These are phyloP conservation scores for Sclerotinia sclerotiorum DNA, from an alignment of 2,329 filamentous ascomycete genomes.

Conservation along the genomic window DNA sequence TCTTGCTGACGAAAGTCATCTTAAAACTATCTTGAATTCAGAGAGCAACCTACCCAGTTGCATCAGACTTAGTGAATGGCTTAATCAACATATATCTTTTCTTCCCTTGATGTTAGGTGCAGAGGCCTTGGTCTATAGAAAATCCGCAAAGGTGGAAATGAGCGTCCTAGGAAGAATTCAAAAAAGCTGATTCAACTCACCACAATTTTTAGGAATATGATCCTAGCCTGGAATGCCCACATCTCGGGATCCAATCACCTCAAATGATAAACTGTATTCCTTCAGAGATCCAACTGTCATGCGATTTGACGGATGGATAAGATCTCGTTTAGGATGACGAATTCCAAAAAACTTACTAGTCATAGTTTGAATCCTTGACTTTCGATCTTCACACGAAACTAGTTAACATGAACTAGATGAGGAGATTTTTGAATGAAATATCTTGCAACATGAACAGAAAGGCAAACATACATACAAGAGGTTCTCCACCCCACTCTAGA, in stretches of 20 bases:
- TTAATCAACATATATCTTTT: neutral
- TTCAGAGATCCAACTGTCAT: too few relatives aligned
- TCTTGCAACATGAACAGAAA: neutral
- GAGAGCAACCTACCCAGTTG: constrained; percentile 37
- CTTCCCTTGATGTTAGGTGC: neutral
- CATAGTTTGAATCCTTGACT: neutral
- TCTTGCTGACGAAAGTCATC: constrained; percentile 42
- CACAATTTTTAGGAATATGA: neutral
- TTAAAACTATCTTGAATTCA: constrained; percentile 43
- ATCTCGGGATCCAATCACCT: neutral
- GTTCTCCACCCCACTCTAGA: neutral
- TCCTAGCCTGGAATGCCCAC: too few relatives aligned
- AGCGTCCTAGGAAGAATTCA: neutral
- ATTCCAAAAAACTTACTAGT: too few relatives aligned
- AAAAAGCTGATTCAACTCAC: neutral
- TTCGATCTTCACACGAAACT: neutral
- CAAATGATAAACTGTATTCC: too few relatives aligned
- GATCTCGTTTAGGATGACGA: too few relatives aligned
- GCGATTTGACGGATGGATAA: too few relatives aligned
- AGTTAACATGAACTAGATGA: neutral
- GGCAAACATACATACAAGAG: neutral
- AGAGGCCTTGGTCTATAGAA: neutral
- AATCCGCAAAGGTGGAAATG: neutral
- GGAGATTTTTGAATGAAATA: neutral
- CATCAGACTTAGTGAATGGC: neutral